Conservation (phyloP, 148 eudicot species). For the Selenicereus undatus region DNA sequence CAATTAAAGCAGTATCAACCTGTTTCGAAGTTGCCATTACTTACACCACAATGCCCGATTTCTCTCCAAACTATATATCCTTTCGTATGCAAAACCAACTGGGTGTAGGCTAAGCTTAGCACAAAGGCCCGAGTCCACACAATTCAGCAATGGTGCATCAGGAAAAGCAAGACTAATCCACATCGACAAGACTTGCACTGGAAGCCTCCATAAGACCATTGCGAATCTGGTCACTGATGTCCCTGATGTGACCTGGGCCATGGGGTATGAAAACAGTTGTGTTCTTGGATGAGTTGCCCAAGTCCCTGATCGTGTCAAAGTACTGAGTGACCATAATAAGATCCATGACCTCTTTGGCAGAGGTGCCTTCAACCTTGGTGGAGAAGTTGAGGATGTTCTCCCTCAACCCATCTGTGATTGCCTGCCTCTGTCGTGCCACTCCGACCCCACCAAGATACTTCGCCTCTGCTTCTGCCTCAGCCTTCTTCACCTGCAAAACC, state of each 20-base stretch:
- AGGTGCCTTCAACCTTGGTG: constrained; percentile 81
- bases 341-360: constrained; percentile 96
- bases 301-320: constrained; percentile 91
- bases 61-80: background rate
- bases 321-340: constrained; percentile 97
- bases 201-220: constrained; percentile 89
- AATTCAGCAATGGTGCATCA: background rate
- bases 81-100: background rate
- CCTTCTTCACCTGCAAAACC: constrained; percentile 77
- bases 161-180: constrained; percentile 22
- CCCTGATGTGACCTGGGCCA: constrained; percentile 95
- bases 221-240: constrained; percentile 84
- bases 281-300: constrained; percentile 85
- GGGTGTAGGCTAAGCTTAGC: background rate
- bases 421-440: constrained; percentile 97
- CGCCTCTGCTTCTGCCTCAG: constrained; percentile 94
- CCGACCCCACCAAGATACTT: constrained; percentile 97
- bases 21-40: background rate
- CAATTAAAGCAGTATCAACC: background rate
- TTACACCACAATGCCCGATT: background rate
- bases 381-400: constrained; percentile 97
- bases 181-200: constrained; percentile 32
- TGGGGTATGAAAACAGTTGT: constrained; percentile 96
- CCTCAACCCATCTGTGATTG: constrained; percentile 91
- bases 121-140: background rate